These are phyloP conservation scores for Saccharomycopsis oosterbeekiorum DNA, from an alignment of 805 yeast species.

Conservation along the genomic window DNA sequence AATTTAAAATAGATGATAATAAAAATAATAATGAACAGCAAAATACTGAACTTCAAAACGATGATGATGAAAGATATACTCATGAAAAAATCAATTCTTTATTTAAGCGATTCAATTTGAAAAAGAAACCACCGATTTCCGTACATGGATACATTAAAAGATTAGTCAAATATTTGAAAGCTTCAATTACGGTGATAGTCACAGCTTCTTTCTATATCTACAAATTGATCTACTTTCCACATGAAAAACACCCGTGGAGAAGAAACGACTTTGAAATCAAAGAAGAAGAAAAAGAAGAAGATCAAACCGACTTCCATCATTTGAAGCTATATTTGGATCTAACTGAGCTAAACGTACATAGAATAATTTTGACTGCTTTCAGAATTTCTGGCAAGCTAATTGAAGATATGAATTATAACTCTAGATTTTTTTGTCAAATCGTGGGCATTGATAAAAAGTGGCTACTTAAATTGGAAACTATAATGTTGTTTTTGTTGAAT, in stretches of 20 bases:
- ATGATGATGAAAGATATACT: background rate
- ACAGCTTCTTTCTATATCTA: constrained; percentile 23
- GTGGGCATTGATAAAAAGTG: constrained; percentile 37
- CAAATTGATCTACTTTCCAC: constrained; percentile 17
- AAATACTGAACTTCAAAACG: background rate
- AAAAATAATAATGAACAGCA: background rate
- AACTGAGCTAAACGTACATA: constrained; percentile 33
- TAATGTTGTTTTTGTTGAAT: constrained; percentile 38
- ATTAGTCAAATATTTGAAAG: constrained; percentile 23
- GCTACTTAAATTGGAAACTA: constrained; percentile 38
- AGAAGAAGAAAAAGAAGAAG: background rate
- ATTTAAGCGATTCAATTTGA: constrained; percentile 21
- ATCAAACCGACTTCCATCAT: background rate
- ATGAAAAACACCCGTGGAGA: background rate
- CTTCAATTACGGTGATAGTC: constrained; percentile 25
- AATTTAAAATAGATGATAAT: background rate
- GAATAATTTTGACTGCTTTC: constrained; percentile 35
- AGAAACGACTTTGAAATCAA: background rate
- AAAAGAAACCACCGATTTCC: constrained; percentile 21
- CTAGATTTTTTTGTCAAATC: constrained; percentile 35
- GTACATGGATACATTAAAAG: constrained; percentile 23
- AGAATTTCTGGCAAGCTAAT: constrained; percentile 38
- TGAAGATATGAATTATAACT: constrained; percentile 38
- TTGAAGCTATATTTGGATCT: constrained; percentile 25
- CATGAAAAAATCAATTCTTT: constrained; percentile 8